Base-by-base conservation (phyloP, 2,329 filamentous ascomycete genomes). In the Phymatotrichopsis omnivora region DNA sequence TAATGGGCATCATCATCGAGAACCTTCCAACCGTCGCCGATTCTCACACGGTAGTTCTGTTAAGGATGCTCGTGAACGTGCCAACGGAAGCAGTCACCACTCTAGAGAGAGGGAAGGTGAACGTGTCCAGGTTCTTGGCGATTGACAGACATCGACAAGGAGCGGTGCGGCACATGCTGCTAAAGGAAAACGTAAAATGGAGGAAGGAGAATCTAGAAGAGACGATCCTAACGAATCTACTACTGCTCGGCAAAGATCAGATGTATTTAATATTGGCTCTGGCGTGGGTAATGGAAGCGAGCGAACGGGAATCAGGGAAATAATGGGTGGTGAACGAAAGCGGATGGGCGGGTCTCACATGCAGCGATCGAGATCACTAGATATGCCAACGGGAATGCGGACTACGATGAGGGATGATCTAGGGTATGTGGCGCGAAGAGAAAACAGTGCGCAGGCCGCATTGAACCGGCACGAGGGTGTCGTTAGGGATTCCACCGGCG, bases 61-160 rank as follows among this genome's bases (percentile, higher is more conserved):
- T 12, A 30, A 14, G n/a, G 29, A 34, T 6, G 17, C 28, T 6
- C 16, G 10, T 12, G 12, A 12, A 17, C 11, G 7, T 10, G 27
- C 32, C 19, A 32, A 32, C 20, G 39, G 12, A 8, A 34, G 24
- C 12, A 17, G 23, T 8, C 30, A 49, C 8, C 27, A 30, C 6
- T 10, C 25, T 2, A 42, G 40, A 16, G 31, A 29, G 16, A 46
- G 42, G 20, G 50, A 47, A n/a, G 41, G 39, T 8, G 49, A 47
- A 31, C 29, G n/a, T 11, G 25, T 24, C 20, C 33, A 28, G 25
- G 41, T 25, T 28, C 19, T 42, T 32, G 30, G 42, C 1, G 50
- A 54, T 47, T 54, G 50, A 54, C 50, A 53, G 50, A 47, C 36
- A 46, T 53, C 52, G 52, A 52, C 34, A 42, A 38, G 40, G 29